Evolutionary conservation across 1,139 yeast species (phyloP).

Genomic region (Suhomyces kunorum): DNA sequence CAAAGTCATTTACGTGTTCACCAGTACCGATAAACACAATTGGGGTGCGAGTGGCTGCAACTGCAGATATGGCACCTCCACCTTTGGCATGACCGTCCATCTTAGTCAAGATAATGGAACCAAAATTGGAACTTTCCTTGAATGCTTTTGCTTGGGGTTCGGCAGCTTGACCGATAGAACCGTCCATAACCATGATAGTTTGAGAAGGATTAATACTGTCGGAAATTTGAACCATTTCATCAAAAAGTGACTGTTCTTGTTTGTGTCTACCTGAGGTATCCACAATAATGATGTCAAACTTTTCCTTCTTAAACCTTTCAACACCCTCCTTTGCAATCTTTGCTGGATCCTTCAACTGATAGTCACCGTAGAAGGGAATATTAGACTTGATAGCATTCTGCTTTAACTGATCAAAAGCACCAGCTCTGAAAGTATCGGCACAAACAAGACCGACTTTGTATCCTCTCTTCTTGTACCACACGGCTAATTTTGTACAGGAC

Average conservation of each 20-base stretch:
- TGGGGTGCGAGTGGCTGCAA: conserved; percentile 97
- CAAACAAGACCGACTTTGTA: conserved; percentile 95
- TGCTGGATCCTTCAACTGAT: conserved; percentile 94
- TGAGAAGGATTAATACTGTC: conserved; percentile 86
- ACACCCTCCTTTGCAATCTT: conserved; percentile 92
- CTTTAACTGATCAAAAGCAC: conserved; percentile 97
- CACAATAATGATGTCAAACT: conserved; percentile 89
- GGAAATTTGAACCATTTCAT: conserved; percentile 93
- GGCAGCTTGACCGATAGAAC: conserved; percentile 98
- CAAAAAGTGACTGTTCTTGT: conserved; percentile 88
- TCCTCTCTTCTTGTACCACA: conserved; percentile 89
- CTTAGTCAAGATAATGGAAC: conserved; percentile 92
- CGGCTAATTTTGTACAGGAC: conserved; percentile 94
- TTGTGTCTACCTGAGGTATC: conserved; percentile 98
- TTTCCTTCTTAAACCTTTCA: conserved; percentile 83
- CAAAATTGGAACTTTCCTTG: conserved; percentile 89
- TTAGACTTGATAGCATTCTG: conserved; percentile 96
- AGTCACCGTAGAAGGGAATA: conserved; percentile 93
- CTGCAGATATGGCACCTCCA: conserved; percentile 99
- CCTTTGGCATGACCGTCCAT: conserved; percentile 99
- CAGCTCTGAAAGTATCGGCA: conserved; percentile 99
- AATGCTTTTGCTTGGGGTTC: conserved; percentile 93
- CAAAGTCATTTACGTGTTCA: conserved; percentile 92
- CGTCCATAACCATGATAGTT: conserved; percentile 97
- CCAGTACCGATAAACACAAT: conserved; percentile 97